Conservation (phyloP, 805 yeast species). For the Ogataea parapolymorpha region DNA sequence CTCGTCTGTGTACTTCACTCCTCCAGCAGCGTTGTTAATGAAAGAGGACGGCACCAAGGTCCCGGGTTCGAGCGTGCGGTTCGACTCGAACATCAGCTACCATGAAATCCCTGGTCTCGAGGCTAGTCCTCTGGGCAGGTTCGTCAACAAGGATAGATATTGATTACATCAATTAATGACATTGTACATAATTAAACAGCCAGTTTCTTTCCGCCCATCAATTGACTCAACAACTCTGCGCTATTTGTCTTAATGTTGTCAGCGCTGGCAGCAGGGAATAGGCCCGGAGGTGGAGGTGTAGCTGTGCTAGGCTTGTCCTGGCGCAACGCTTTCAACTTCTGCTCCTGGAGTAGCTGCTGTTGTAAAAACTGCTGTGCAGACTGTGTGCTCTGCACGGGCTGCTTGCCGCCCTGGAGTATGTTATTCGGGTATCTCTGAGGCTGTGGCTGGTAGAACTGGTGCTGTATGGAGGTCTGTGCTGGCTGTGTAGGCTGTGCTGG, state of each 20-base stretch:
- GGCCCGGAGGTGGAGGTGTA: slow-evolving; percentile 76
- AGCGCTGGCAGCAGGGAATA: slow-evolving; percentile 34
- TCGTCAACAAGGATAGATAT: slow-evolving; percentile 21
- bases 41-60: slow-evolving; percentile 9
- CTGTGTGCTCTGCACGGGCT: slow-evolving; percentile 23
- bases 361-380: slow-evolving; percentile 30
- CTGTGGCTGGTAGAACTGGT: slow-evolving; percentile 29
- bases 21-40: slow-evolving; percentile 14
- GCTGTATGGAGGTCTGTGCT: slow-evolving; percentile 31
- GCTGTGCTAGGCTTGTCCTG: slow-evolving; percentile 34
- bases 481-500: slow-evolving; percentile 27
- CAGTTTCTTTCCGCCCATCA: slow-evolving; percentile 68
- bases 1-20: slow-evolving; percentile 23
- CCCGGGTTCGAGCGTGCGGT: slow-evolving; percentile 26
- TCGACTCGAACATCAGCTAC: slow-evolving; percentile 31
- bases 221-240: slow-evolving; percentile 76
- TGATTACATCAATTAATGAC: slow-evolving; percentile 4
- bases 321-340: slow-evolving; percentile 24
- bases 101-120: slow-evolving; percentile 19
- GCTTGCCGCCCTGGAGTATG: slow-evolving; percentile 22
- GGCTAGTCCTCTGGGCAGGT: slow-evolving; percentile 22
- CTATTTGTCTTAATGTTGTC: slow-evolving; percentile 24
- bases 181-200: slow-evolving; percentile 15
- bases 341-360: slow-evolving; percentile 32
- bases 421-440: slow-evolving; percentile 25